These are phyloP conservation scores for Podila verticillata DNA, from an alignment of 192 early-diverging fungal genomes.

Conservation along the genomic window DNA sequence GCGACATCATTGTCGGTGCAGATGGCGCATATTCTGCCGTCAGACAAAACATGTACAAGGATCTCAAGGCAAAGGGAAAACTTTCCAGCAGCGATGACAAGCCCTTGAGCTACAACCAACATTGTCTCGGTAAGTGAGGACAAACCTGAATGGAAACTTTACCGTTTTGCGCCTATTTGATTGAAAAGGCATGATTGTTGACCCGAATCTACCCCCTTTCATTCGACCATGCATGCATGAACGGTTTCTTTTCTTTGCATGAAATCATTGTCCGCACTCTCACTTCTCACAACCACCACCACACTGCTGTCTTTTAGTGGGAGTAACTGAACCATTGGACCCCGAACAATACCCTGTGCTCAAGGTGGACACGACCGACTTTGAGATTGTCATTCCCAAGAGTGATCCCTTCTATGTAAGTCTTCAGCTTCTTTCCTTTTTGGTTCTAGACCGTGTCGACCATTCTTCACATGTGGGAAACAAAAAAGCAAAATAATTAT, in stretches of 20 bases:
- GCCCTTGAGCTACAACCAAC: slow-evolving; percentile 22
- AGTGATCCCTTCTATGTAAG: slow-evolving; percentile 30
- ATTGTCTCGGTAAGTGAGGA: slow-evolving; percentile 17
- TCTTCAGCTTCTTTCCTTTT: background rate
- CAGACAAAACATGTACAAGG: slow-evolving; percentile 17
- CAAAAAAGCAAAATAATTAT: no score
- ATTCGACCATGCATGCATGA: background rate
- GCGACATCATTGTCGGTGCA: slow-evolving; percentile 16
- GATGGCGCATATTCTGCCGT: slow-evolving; percentile 20
- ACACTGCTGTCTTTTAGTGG: slow-evolving; percentile 2
- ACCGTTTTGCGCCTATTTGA: background rate
- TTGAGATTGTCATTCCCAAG: slow-evolving; percentile 28
- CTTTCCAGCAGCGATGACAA: slow-evolving; percentile 11
- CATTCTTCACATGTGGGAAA: background rate
- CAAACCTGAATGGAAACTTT: background rate
- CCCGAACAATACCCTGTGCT: slow-evolving; percentile 21
- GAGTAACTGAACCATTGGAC: slow-evolving; percentile 10
- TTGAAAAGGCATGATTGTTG: background rate
- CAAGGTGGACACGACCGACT: slow-evolving; percentile 12
- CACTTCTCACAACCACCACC: background rate
- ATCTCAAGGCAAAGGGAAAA: slow-evolving; percentile 8
- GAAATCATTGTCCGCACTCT: background rate
- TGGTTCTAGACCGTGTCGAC: background rate
- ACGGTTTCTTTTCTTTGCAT: background rate
- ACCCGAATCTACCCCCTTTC: background rate